Percentiles rank a stretch among this genome's conserved stretches.
phyloP scores from a whole-genome alignment of 108 stramenopile species.

The Skeletonema potamos region DNA sequence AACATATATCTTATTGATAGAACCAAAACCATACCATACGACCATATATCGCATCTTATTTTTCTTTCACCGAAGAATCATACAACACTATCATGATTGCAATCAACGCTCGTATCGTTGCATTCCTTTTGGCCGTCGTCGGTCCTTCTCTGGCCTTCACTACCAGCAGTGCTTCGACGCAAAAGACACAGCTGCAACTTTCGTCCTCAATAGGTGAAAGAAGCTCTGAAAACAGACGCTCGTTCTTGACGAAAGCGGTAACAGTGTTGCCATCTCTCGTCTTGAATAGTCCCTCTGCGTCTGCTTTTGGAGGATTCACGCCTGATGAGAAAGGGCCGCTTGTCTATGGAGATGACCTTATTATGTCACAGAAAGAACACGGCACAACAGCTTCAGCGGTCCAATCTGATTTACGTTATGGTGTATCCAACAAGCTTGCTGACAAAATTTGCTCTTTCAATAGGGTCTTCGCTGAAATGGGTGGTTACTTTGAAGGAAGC shows the following conservation, averaged over 20 bases:
- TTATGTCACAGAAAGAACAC: conserved; percentile 67
- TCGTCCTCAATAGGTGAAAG: not conserved
- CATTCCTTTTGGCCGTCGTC: not conserved
- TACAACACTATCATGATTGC: not conserved
- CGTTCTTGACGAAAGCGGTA: conserved; percentile 24
- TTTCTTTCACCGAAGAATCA: not conserved
- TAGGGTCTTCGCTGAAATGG: conserved; percentile 42
- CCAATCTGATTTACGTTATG: conserved; percentile 63
- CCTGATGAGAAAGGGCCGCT: conserved; percentile 19
- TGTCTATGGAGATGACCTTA: conserved; percentile 43
- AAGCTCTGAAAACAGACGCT: conserved; percentile 28
- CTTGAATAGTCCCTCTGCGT: conserved; percentile 9
- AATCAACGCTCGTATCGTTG: not conserved
- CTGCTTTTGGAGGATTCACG: conserved; percentile 10
- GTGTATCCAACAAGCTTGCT: conserved; percentile 54
- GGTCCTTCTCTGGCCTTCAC: not conserved
- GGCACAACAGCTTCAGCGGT: conserved; percentile 68
- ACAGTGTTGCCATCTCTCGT: conserved; percentile 6
- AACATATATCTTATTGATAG: too few relatives aligned
- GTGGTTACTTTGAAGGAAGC: conserved; percentile 30
- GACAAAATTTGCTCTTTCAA: conserved; percentile 85
- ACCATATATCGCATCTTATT: too few relatives aligned
- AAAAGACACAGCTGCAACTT: not conserved
- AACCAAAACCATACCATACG: too few relatives aligned
- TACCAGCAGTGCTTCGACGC: not conserved